Evolutionary conservation across 768 basidiomycete genomes (phyloP).

Genomic region (Leccinum truebloodii): DNA sequence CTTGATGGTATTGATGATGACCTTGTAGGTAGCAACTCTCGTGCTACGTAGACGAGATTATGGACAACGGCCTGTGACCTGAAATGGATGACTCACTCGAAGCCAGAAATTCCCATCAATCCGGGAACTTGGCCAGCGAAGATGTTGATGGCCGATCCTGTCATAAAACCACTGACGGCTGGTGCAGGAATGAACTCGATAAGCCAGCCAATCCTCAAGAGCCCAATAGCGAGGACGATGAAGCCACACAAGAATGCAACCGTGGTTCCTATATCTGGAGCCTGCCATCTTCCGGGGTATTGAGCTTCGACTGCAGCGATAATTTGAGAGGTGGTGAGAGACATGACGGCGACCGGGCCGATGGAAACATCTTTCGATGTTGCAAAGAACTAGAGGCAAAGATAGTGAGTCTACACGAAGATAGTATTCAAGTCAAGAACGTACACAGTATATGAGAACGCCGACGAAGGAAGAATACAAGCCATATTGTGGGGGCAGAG

Average conservation of each 20-base stretch:
- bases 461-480: slow-evolving; percentile 94
- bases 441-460: slow-evolving; percentile 78
- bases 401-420: background rate
- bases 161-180: slow-evolving; percentile 92
- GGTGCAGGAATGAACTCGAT: slow-evolving; percentile 92
- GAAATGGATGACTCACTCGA: slow-evolving; percentile 59
- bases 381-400: slow-evolving; percentile 72
- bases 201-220: slow-evolving; percentile 89
- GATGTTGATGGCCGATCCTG: slow-evolving; percentile 95
- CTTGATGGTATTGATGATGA: slow-evolving; percentile 93
- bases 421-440: slow-evolving; percentile 23
- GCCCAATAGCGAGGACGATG: slow-evolving; percentile 86
- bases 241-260: slow-evolving; percentile 88
- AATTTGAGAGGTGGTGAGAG: slow-evolving; percentile 80
- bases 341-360: slow-evolving; percentile 99
- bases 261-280: slow-evolving; percentile 78
- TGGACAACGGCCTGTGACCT: background rate
- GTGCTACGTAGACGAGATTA: slow-evolving; percentile 51
- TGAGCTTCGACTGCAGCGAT: slow-evolving; percentile 61
- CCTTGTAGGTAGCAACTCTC: slow-evolving; percentile 77
- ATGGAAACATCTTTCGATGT: slow-evolving; percentile 99
- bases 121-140: slow-evolving; percentile 86
- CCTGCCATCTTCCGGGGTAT: slow-evolving; percentile 58
- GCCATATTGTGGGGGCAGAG: slow-evolving; percentile 84
- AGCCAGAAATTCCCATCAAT: slow-evolving; percentile 83